phyloP scores from a whole-genome alignment of 495 filamentous ascomycete species.

The Aspergillus egyptiacus region DNA sequence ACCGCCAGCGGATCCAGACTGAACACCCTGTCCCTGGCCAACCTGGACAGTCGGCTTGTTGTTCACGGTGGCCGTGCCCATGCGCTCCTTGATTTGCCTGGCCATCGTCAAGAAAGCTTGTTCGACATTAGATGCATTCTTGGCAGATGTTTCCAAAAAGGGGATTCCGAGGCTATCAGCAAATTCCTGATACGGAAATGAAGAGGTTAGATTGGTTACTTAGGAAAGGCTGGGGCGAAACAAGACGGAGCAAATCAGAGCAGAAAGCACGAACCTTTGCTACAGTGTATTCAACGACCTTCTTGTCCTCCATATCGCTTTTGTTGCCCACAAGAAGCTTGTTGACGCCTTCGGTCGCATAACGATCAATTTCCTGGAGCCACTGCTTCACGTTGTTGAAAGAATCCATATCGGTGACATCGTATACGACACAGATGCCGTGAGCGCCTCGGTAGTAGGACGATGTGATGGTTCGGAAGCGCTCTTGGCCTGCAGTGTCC shows the following conservation, averaged over 20 bases:
- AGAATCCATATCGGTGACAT: slow-evolving; percentile 99
- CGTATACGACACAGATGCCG: slow-evolving; percentile 99
- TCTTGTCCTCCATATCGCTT: slow-evolving; percentile 99
- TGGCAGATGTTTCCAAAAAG: slow-evolving; percentile 98
- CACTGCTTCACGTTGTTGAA: slow-evolving; percentile 99
- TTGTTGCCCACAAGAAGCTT: slow-evolving; percentile 99
- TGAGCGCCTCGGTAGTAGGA: slow-evolving; percentile 99
- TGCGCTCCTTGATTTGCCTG: slow-evolving; percentile 98
- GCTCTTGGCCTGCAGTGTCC: slow-evolving; percentile 98
- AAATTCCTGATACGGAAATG: slow-evolving; percentile 66
- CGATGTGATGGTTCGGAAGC: slow-evolving; percentile 98
- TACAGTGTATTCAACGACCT: slow-evolving; percentile 98
- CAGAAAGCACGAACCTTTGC: slow-evolving; percentile 69
- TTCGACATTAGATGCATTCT: slow-evolving; percentile 99
- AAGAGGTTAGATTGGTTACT: slow-evolving; percentile 15
- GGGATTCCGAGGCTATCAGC: slow-evolving; percentile 98
- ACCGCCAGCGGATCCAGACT: slow-evolving; percentile 80
- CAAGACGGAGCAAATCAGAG: no score
- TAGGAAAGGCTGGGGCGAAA: not conserved
- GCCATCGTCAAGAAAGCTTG: slow-evolving; percentile 99
- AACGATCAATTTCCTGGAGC: slow-evolving; percentile 98
- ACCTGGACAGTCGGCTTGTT: slow-evolving; percentile 98
- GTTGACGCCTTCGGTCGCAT: slow-evolving; percentile 98
- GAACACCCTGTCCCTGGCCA: slow-evolving; percentile 86
- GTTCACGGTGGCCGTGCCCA: slow-evolving; percentile 95